phyloP scores from a whole-genome alignment of 305 asterid genomes.

The Rubia peregrina region DNA sequence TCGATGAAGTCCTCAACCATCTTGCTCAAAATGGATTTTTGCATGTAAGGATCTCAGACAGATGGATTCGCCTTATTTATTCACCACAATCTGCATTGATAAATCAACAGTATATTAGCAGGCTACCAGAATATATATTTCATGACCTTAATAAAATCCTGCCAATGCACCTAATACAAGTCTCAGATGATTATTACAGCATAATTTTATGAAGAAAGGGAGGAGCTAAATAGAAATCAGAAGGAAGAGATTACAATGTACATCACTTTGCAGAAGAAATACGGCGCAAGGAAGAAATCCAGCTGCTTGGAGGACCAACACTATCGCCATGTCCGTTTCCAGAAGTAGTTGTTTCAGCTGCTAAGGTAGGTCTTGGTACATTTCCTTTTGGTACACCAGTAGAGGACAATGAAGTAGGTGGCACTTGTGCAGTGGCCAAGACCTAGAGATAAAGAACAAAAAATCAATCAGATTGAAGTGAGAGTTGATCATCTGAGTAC shows the following conservation, averaged over 20 bases:
- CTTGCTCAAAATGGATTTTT: constrained; percentile 16
- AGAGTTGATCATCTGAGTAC: background rate
- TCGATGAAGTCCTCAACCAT: constrained; percentile 19
- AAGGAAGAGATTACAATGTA: constrained; percentile 18
- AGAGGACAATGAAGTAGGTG: constrained; percentile 66
- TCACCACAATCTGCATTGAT: constrained; percentile 8
- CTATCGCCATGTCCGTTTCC: constrained; percentile 49
- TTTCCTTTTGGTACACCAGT: constrained; percentile 50
- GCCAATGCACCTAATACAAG: constrained; percentile 6
- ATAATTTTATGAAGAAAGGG: constrained; percentile 6
- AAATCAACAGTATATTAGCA: constrained; percentile 1
- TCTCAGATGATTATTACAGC: background rate
- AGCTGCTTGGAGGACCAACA: constrained; percentile 77
- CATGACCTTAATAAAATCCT: constrained; percentile 14
- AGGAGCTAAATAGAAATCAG: background rate
- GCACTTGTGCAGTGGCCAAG: constrained; percentile 41
- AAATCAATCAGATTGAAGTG: background rate
- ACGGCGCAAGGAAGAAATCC: constrained; percentile 85
- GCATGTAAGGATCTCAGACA: constrained; percentile 6
- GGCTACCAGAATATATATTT: background rate
- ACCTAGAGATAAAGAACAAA: constrained; percentile 33
- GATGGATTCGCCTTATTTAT: background rate
- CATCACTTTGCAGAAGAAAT: constrained; percentile 78
- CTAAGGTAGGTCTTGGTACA: constrained; percentile 40
- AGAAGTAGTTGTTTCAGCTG: constrained; percentile 55